Percentiles rank a stretch among this genome's conserved stretches.
phyloP scores from a whole-genome alignment of 495 filamentous ascomycete species.

The Pyrenula massariospora region DNA sequence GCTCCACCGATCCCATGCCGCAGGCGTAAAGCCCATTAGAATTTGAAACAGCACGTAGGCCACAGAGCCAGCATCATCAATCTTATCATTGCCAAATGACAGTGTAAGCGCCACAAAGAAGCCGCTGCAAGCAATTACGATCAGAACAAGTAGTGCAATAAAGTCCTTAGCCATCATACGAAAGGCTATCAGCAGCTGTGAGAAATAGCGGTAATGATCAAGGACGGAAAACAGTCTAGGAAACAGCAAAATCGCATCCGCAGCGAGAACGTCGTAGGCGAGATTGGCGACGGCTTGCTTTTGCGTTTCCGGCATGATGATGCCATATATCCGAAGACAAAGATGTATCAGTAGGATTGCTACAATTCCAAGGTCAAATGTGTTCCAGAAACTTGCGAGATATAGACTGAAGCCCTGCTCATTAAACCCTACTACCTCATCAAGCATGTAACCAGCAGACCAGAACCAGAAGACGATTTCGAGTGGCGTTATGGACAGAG shows the following conservation, averaged over 20 bases:
- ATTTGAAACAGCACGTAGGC: slow-evolving; percentile 88
- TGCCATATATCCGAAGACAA: slow-evolving; percentile 73
- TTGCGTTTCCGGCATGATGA: slow-evolving; percentile 58
- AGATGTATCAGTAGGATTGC: slow-evolving; percentile 82
- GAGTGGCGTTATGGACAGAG: slow-evolving; percentile 62
- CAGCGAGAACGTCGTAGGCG: slow-evolving; percentile 83
- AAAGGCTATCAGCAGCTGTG: slow-evolving; percentile 84
- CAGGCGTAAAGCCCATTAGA: slow-evolving; percentile 75
- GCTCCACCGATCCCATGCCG: slow-evolving; percentile 62
- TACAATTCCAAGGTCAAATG: slow-evolving; percentile 82
- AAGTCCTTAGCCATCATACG: slow-evolving; percentile 86
- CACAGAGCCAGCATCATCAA: slow-evolving; percentile 48
- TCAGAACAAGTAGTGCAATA: slow-evolving; percentile 67
- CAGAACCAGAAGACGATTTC: slow-evolving; percentile 93
- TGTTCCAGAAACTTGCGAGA: slow-evolving; percentile 94
- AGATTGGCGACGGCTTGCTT: slow-evolving; percentile 54
- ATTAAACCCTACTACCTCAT: slow-evolving; percentile 84
- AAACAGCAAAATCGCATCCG: slow-evolving; percentile 78
- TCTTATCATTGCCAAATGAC: slow-evolving; percentile 55
- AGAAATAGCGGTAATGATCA: slow-evolving; percentile 92
- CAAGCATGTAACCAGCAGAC: slow-evolving; percentile 95
- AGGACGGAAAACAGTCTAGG: slow-evolving; percentile 83
- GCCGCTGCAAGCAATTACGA: slow-evolving; percentile 76
- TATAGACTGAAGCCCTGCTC: slow-evolving; percentile 91
- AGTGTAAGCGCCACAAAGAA: slow-evolving; percentile 91